Evolutionary conservation across 78 protist species (phyloP), one percentile per base, ranked within the genome.

Genomic region (Anaeramoeba flamelloides): DNA sequence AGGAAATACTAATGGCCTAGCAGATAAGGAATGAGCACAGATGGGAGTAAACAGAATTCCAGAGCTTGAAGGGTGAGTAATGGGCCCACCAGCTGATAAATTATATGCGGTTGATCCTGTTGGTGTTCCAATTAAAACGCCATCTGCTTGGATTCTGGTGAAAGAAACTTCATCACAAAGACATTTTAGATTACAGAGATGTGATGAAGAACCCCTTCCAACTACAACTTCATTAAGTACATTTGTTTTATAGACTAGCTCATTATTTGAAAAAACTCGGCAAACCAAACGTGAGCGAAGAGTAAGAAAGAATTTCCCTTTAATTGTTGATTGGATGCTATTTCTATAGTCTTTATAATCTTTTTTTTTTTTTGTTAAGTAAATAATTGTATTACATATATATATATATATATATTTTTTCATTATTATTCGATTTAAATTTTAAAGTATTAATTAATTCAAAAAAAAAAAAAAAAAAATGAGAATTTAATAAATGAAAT

Each of bases 81-180:
- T 53, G 34, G 69, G 69, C 17, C 69, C 69, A 26, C 69, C 69
- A 53, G 69, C 69, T 26, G 69, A 53, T 53, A 26, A 26, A 17
- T 8, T 26, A 53, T 53, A 53, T 17, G 69, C 69, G 8, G 69
- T 53, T 53, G 69, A 53, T 53, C 69, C 69, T 26, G 69, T 26
- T 26, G 69, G 69, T 17, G 69, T 17, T 17, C 34, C 8, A 53
- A 53, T 53, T 8, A 53, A 26, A 17, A 53, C 17, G 34, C 69
- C 69, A 53, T 53, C 69, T 53, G 69, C 69, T 53, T 53, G 69
- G 69, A 53, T 53, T 53, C 34, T 53, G 8, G 69, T 53, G 69
- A 53, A 53, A 53, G 17, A 53, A 53, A 17, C 17, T 26, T 53
- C 69, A 53, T 53, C 69, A 17, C 69, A 53, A 53, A 26, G 17